Base-by-base conservation (phyloP, 371 early-diverging fungal genomes). In the Mortierella sp. region DNA sequence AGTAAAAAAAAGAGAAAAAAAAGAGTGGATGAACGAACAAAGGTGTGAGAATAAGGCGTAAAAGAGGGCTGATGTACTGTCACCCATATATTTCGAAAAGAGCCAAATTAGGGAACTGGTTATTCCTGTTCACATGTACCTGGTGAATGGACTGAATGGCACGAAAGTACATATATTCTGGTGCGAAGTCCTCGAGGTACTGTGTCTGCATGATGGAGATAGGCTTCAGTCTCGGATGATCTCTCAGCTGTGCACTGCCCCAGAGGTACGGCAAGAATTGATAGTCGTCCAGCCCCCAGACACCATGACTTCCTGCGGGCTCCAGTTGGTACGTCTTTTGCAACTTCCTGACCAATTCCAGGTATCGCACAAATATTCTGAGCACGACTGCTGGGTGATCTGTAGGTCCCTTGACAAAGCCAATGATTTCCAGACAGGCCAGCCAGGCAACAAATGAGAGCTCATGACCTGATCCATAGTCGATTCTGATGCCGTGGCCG, bases 401-500 rank as follows among this genome's bases (percentile, higher is more conserved):
- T 63, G 58, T 55, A 5, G 87, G 81, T 26, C 80, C 68, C 47
- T 81, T 70, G 54, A 97, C 82, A 19, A 94, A 89, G 42, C 92
- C 94, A 54, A 97, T 84, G 79, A 94, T 89, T 48, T 92, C 90
- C 38, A 98, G 89, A 65, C 95, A 96, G 65, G 93, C 90, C 34
- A 99, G 89, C 92, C 96, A 99, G 10, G 96, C 95, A n/a, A 97
- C 88, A 88, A 99, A 99, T 73, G 95, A 95, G 24, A 98, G 91
- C 90, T 99, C 99, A 84, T 99, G 99, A 0, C 99, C 99, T 34
- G 98, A 98, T n/a, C 99, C 99, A 90, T 99, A 99, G 89, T 99
- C 99, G 47, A 99, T 96, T 57, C 99, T 94, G 6, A 94, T 95
- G 9, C 91, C 90, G 85, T 99, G 96, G 34, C 99, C 99, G 93